Conservation (phyloP, 176 grass and related monocot species). For the Phoenix roebelenii region DNA sequence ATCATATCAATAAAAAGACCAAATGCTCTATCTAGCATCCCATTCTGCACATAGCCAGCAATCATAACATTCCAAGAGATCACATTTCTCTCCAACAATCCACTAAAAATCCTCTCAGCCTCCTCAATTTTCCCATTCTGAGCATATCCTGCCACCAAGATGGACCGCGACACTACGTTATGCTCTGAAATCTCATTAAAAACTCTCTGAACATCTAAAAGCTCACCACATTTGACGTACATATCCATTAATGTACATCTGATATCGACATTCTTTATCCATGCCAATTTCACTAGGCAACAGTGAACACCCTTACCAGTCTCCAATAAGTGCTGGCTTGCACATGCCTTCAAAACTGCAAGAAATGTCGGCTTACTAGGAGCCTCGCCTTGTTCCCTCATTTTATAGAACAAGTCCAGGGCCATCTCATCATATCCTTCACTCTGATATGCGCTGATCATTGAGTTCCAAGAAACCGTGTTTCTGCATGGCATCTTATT, state of each 20-base stretch:
- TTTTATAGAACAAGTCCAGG: conserved; percentile 3
- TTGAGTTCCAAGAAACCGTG: conserved; percentile 13
- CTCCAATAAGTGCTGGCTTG: conserved; percentile 1
- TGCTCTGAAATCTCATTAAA: conserved; percentile 10
- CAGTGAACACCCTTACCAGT: conserved; percentile 9
- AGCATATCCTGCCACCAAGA: conserved; percentile 8
- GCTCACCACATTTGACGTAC: conserved; percentile 10
- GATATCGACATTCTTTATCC: not conserved
- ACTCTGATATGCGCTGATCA: conserved; percentile 10
- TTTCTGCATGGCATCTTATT: conserved; percentile 18
- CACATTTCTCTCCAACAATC: conserved; percentile 16
- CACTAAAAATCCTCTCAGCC: conserved; percentile 13
- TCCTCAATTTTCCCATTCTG: conserved; percentile 12
- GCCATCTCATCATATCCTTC: conserved; percentile 19
- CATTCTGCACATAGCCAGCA: conserved; percentile 12
- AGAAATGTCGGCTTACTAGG: conserved; percentile 18
- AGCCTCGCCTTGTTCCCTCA: conserved; percentile 4
- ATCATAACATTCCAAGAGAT: conserved; percentile 17
- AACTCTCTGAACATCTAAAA: conserved; percentile 5
- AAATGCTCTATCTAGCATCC: conserved; percentile 12
- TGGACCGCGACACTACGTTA: conserved; percentile 15
- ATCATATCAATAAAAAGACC: conserved; percentile 11
- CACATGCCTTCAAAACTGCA: conserved; percentile 22
- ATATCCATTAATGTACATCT: conserved; percentile 14
- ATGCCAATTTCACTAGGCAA: conserved; percentile 10